Percentiles rank a stretch among this genome's conserved stretches.
phyloP scores from a whole-genome alignment of 2,329 filamentous ascomycete genomes.

The Aspergillus bombycis region DNA sequence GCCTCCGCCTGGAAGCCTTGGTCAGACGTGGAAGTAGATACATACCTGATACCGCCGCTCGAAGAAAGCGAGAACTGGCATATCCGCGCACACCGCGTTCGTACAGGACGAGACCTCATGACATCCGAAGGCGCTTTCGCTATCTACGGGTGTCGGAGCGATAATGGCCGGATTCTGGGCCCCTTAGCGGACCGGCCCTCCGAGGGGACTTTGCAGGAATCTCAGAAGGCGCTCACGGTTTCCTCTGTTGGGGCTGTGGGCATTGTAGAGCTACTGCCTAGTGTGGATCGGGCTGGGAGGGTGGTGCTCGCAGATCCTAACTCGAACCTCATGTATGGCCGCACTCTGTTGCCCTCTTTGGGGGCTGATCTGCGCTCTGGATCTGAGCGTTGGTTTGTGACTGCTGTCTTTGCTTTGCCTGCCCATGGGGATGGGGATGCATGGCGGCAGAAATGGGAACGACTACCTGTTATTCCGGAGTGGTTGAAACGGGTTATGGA shows the following conservation, averaged over 20 bases:
- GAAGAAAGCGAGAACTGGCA: conserved; percentile 43
- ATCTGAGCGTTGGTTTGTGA: conserved; percentile 67
- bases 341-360: conserved; percentile 72
- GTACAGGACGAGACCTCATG: conserved; percentile 60
- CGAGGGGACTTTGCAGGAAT: conserved; percentile 47
- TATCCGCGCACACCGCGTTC: conserved; percentile 40
- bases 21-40: conserved; percentile 54
- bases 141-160: conserved; percentile 62
- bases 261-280: conserved; percentile 48
- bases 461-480: conserved; percentile 58
- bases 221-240: conserved; percentile 44
- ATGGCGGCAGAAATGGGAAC: conserved; percentile 66
- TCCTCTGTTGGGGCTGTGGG: conserved; percentile 56
- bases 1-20: conserved; percentile 73
- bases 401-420: conserved; percentile 72
- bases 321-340: conserved; percentile 72
- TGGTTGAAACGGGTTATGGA: conserved; percentile 63
- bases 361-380: conserved; percentile 63
- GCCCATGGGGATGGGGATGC: conserved; percentile 39
- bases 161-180: conserved; percentile 60
- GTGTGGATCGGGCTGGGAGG: conserved; percentile 57
- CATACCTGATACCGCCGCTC: conserved; percentile 40
- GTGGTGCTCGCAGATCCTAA: conserved; percentile 78
- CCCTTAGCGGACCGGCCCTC: conserved; percentile 39
- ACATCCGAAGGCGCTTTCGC: conserved; percentile 77